Base-by-base conservation (phyloP, 1,284 basidiomycete species). In the Fomitopsis schrenkii region DNA sequence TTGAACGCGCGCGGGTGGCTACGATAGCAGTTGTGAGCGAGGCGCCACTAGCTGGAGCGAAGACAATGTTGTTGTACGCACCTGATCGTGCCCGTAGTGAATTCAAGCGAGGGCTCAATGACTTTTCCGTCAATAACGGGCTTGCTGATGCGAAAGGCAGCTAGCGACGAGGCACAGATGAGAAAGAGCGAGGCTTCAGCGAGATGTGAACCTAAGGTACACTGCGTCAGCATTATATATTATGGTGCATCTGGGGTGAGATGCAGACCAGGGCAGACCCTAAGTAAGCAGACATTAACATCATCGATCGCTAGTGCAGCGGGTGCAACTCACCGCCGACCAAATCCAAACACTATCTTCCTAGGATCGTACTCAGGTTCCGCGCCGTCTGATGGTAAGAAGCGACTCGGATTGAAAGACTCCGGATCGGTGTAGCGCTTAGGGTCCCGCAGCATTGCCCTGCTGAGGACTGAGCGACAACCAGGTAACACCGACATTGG, bases 131-230 rank as follows among this genome's bases (percentile, higher is more conserved):
- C 64, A 14, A 68, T 59, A 8, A 67, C 58, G 14, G 68, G 66
- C 35, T 72, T 69, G n/a, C 65, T 53, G 57, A 76, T 72, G 50
- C 73, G 59, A 61, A 72, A 74, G 1, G 66, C 69, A 1, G 74
- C 68, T 8, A 76, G 67, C 6, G 66, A 55, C 64, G 67, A 70
- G 12, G 71, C 71, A 48, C 67, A 70, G 8, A 68, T 63, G 42
- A 72, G 65, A 59, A 70, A 73, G 2, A 74, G 61, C 5, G 72
- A 72, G 1, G 69, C 63, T 22, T 75, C 72, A 12, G 74, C 74
- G 35, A 76, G 60, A 44, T 70, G 63, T 2, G 67, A 40, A 9
- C 71, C 70, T 36, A n/a, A 1, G 22, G 26, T 3, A 5, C 30
- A 33, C 8, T 33, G 8, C 1, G 30, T 33, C 22, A 22, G 22